Base-by-base conservation (phyloP, 2,329 filamentous ascomycete genomes). In the Bipolaris bicolor region DNA sequence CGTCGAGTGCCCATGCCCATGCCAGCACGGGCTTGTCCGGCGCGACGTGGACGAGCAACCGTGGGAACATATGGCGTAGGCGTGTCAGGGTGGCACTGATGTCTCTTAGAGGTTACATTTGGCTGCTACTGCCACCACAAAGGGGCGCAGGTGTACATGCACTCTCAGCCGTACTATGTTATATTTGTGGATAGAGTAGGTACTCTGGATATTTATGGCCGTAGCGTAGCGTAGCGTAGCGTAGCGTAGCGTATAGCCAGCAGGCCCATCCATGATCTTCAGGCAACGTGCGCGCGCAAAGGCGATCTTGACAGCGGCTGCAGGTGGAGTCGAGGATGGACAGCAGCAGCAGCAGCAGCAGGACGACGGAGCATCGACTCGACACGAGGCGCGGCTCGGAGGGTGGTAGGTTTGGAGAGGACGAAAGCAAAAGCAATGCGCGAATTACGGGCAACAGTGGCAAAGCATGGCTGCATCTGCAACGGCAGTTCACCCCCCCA, bases 361-460 rank as follows among this genome's bases (percentile, higher is more conserved):
- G 18, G 26, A 18, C 43, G 26, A 18, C 43, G 16, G 26, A 22
- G 22, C 20, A 24, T 49, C 18, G 11, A 9, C 46, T 37, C 7
- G 31, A 36, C 18, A 22, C 39, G 39, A 44, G 22, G 22, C 20
- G 15, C n/a, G 15, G 22, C 11, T 11, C 41, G 15, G n/a, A 29
- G 33, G 11, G 33, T 34, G 34, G 34, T 36, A 36, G 34, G 13
- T 13, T 13, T 16, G 11, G 24, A 5, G 20, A 45, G n/a, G 41
- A 7, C 11, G 26, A 36, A 4, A 29, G 26, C 26, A 29, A 10
- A 10, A 9, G 26, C 26, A 10, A 22, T 62, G 60, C 60, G 60
- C 60, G 57, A 62, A 60, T 62, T 62, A 55, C 39, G 43, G 26
- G 36, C 24, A 40, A 57, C 33, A 40, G 60, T 60, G 57, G 60